Evolutionary conservation across 192 early-diverging fungal genomes (phyloP), one percentile per base, ranked within the genome.

Genomic region (Gryganskiella cystojenkinii): DNA sequence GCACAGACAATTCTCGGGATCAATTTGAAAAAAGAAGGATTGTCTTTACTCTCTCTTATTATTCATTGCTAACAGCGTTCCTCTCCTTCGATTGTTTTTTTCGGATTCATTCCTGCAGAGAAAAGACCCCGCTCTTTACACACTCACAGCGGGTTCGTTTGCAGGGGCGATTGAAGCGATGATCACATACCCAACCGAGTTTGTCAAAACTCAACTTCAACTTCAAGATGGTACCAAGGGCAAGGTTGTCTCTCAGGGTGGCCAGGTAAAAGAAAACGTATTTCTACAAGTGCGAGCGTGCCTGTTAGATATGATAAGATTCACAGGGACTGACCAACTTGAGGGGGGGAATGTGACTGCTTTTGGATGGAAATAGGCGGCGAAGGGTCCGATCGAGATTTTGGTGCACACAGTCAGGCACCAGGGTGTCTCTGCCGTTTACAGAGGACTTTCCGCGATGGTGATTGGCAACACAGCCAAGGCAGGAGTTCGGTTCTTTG

Each of bases 181-280:
- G 3, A 83, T 91, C 9, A 99, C 97, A 24, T 99, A 99, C 71
- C 97, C 97, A 2, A 97, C 95, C 0, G 96, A 98, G 83, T 95
- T 93, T 74, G 90, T 97, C 63, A 99, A 99, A 71, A 99, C 97
- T 9, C 95, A 94, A 67, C 85, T 99, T 57, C 97, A 99, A 81
- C 87, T 99, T 13, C 95, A 96, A 50, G 85, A 86, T 25, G 81
- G 79, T 19, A 17, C 70, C 42, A 79, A 64, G 25, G 66, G 74
- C 2, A 79, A 71, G n/a, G 66, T 60, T 31, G 56, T 74, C 11
- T 58, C 31, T 13, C 58, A 79, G 3, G 81, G 83, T 1, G 81
- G 66, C 30, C 19, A 61, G 35, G 79, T 71, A 80, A 73, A 64
- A 40, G 37, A 40, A 5, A 40, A 40, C 37, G 37, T 40, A 13